Base-by-base conservation (phyloP, 2,329 filamentous ascomycete species). In the Fusarium tanahbumbuense region DNA sequence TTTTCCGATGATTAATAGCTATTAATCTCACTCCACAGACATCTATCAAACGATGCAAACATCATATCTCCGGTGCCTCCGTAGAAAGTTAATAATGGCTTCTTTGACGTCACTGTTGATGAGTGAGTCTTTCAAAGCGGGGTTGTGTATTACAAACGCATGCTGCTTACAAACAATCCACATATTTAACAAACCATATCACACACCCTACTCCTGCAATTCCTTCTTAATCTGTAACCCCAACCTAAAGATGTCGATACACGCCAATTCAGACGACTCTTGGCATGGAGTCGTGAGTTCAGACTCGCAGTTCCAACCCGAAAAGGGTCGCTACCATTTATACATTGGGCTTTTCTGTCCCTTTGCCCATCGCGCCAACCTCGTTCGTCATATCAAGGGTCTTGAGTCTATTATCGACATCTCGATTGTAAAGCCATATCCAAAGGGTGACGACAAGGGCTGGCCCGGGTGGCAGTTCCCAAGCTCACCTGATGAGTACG, bases 351-450 rank as follows among this genome's bases (percentile, higher is more conserved):
- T 83, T 12, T 85, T 85, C 13, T 91, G 89, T 70, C 89, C 89
- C 4, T 91, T 80, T 87, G 91, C 92, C 22, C 92, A 94, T 76
- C 86, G 92, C 52, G 91, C 89, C 1, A 82, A 93, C 61, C 92
- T 94, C 66, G 89, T 91, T 16, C 87, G 91, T 52, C 86, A 89
- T 65, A 82, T 94, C 61, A 94, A 93, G 78, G 91, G 91, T 1
- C 83, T 94, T 1, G 89, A 93, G 63, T 87, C 91, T 45, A 83
- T 92, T 67, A 87, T 94, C 61, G 83, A 87, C 5, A 86, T 89
- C 22, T 88, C 86, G 2, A 81, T 91, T 6, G 88, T 91, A 2
- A 87, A 86, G 69, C 86, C 89, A 0, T 92, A 91, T 66, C 90
- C 90, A 0, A 92, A 92, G 75, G 89, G 88, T 53, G 84, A 89